Percentiles rank a stretch among this genome's conserved stretches.
Conservation (phyloP, 768 basidiomycete genomes). For the Tulasnella sp. region DNA sequence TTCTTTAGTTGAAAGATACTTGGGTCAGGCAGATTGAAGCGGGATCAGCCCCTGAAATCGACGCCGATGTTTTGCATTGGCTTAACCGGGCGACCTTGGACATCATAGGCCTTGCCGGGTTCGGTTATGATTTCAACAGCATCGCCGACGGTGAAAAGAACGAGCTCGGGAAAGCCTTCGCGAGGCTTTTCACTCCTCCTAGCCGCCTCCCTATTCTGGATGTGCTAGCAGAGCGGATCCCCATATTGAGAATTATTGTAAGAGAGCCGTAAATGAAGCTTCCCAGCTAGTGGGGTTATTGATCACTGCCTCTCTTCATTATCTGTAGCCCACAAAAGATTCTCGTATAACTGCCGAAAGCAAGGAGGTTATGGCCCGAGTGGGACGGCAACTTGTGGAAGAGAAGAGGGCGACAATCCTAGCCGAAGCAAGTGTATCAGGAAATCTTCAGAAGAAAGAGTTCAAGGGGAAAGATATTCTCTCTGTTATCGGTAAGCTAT, state of each 20-base stretch:
- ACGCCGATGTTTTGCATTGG: not conserved
- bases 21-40: not conserved
- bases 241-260: slow-evolving; percentile 11
- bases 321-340: not conserved
- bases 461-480: slow-evolving; percentile 46
- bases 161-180: slow-evolving; percentile 32
- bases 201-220: slow-evolving; percentile 33
- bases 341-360: not conserved
- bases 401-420: slow-evolving; percentile 31
- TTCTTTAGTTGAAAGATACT: not conserved
- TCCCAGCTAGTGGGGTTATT: not conserved
- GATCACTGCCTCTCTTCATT: not conserved
- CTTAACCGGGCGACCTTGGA: slow-evolving; percentile 17
- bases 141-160: slow-evolving; percentile 28
- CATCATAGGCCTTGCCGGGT: slow-evolving; percentile 29
- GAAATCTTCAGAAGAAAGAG: not conserved
- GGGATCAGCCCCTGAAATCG: not conserved
- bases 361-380: not conserved
- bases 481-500: slow-evolving; percentile 38
- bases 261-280: not conserved
- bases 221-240: slow-evolving; percentile 25
- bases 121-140: slow-evolving; percentile 33
- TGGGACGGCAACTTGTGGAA: slow-evolving; percentile 20
- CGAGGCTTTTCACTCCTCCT: slow-evolving; percentile 25
- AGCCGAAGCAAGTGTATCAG: not conserved